Base-by-base conservation (phyloP, 139 green algal species). In the Chlamydomonas eustigma region DNA sequence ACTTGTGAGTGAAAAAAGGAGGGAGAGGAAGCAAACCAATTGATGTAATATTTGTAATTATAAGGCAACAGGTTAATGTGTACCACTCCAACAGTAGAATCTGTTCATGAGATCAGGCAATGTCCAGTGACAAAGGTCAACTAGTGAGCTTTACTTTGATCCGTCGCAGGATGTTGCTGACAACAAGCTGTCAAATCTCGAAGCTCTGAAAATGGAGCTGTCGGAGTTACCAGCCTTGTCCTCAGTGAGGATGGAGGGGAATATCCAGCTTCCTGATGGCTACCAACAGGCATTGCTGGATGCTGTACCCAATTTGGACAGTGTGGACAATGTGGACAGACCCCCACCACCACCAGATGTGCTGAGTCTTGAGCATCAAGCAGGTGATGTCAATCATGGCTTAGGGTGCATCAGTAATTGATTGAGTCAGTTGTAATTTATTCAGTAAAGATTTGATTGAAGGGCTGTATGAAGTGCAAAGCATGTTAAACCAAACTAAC, bases 131-230 rank as follows among this genome's bases (percentile, higher is more conserved):
- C 18, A 63, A 18, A 63, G 50, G 50, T 18, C 25, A 8, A n/a
- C n/a, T n/a, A n/a, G n/a, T n/a, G n/a, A n/a, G n/a, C n/a, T n/a
- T n/a, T n/a, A n/a, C n/a, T n/a, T n/a, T n/a, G n/a, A n/a, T n/a
- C n/a, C n/a, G n/a, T n/a, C 12, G 1, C 64, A 82, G 78, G 78
- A 83, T 51, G 4, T 76, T 22, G 73, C 72, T 1, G 33, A 12
- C 66, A 83, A 83, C 73, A 32, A 38, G 30, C 65, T 83, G 30
- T 39, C 71, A 0, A 1, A 31, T 30, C 50, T 51, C 22, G 44
- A 37, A 38, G 38, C 36, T 8, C 25, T 68, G 39, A 8, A 34
- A 6, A 12, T 39, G 4, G 74, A 39, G 4, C 64, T 79, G 25
- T 50, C 30, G 28, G 3, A 6, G 12, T n/a, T 79, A 33, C 24